Conservation (phyloP, 1,284 basidiomycete species). For the Cerioporus squamosus region DNA sequence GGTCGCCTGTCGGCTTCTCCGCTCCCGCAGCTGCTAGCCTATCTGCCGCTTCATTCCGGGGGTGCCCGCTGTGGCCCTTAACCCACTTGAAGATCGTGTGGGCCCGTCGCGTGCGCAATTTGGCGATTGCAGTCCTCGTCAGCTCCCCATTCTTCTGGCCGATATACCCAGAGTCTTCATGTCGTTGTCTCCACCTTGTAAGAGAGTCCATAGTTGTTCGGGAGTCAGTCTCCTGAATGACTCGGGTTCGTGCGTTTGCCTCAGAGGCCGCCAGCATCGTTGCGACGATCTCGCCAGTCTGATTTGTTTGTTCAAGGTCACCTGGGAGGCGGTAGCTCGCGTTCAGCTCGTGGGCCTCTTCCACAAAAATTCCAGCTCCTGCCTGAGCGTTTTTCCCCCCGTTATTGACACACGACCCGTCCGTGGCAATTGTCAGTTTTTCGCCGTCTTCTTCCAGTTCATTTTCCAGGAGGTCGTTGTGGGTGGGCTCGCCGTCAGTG, state of each 20-base stretch:
- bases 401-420: conserved; percentile 32
- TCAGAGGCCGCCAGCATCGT: background rate
- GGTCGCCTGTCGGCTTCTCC: background rate
- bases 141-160: background rate
- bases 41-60: conserved; percentile 32
- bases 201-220: background rate
- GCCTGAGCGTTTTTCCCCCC: conserved; percentile 14
- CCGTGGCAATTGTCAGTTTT: conserved; percentile 31
- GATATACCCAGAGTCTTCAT: conserved; percentile 15
- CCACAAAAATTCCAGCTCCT: conserved; percentile 18
- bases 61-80: conserved; percentile 30
- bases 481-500: background rate
- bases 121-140: background rate
- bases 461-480: background rate
- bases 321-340: background rate
- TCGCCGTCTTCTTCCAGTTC: background rate
- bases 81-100: conserved; percentile 31
- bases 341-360: background rate
- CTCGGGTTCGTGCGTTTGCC: no score
- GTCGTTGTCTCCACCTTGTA: background rate
- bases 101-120: conserved; percentile 18
- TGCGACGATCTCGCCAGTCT: conserved; percentile 16
- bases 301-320: conserved; percentile 10
- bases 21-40: conserved; percentile 25
- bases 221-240: conserved; percentile 13